Evolutionary conservation across 192 early-diverging fungal species (phyloP), one percentile per base, ranked within the genome.

Genomic region (Oehlia diaphana): DNA sequence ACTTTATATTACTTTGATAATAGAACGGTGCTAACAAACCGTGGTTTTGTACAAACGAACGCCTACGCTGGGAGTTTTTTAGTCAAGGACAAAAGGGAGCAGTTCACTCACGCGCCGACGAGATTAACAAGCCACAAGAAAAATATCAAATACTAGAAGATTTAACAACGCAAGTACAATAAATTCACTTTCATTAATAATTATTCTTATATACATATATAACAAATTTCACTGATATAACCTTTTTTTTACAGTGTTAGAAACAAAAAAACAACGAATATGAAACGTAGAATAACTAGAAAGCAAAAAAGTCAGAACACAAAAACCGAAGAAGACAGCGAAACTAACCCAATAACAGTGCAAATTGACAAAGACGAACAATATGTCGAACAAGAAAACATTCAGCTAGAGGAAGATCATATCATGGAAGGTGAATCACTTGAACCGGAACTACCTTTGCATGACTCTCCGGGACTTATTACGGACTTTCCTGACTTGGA

Each of bases 1-100:
- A 44, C 19, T 35, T 33, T 39, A 23, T 10, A 6, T 21, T 58
- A 58, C 12, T 35, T 35, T 69, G 28, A 6, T 39, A 42, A 9
- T 21, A 69, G 67, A 69, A 37, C 67, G 35, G 67, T 69, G 67
- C 67, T 21, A 69, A 37, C 16, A 42, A 37, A 42, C 67, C 33
- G 28, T 69, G 67, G 67, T 69, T 69, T 37, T 69, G 67, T 37
- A 69, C 35, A 69, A 69, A 19, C 35, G 67, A 69, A 37, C 67
- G 67, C 19, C 35, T 69, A 37, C 67, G 35, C 35, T 35, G 67
- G 35, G 67, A 69, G 33, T 35, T 69, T 69, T 69, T 37, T 69
- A 16, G 53, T n/a, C 16, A 58, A 21, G 19, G 16, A 58, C 53
- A 58, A 58, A 19, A 58, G 19, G 53, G 19, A 58, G 16, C 53